Percentiles rank a stretch among this genome's conserved stretches.
Conservation (phyloP, 2,329 filamentous ascomycete genomes). For the Tolypocladium capitatum region DNA sequence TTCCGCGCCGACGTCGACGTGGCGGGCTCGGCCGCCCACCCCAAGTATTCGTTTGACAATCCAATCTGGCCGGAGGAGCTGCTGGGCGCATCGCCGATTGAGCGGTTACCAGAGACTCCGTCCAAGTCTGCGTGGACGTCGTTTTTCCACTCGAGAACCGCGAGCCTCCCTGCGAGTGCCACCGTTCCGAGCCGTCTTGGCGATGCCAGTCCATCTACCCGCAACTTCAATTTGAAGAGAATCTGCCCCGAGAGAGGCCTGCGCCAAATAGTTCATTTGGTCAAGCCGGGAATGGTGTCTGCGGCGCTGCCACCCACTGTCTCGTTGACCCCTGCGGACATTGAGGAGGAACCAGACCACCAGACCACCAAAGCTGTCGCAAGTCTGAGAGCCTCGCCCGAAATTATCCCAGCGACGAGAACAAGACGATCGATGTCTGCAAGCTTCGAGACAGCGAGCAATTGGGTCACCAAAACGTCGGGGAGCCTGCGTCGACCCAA, state of each 20-base stretch:
- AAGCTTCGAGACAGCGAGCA: constrained; percentile 43
- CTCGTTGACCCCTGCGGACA: constrained; percentile 11
- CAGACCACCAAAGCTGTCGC: constrained; percentile 4
- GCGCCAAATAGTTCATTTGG: constrained; percentile 17
- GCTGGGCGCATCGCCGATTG: constrained; percentile 13
- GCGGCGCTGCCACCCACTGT: constrained; percentile 9
- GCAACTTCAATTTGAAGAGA: constrained; percentile 12
- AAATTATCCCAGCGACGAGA: constrained; percentile 27
- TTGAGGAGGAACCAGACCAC: constrained; percentile 9
- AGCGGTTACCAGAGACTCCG: constrained; percentile 6
- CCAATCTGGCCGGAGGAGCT: constrained; percentile 16
- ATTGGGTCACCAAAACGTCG: constrained; percentile 40
- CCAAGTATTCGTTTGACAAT: constrained; percentile 23
- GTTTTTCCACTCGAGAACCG: constrained; percentile 36
- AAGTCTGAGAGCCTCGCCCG: constrained; percentile 12
- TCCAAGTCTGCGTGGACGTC: constrained; percentile 33
- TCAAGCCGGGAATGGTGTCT: constrained; percentile 24
- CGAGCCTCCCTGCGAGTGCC: constrained; percentile 10
- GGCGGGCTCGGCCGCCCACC: constrained; percentile 10
- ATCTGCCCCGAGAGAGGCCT: constrained; percentile 11
- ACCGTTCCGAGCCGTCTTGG: constrained; percentile 11
- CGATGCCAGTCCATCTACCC: constrained; percentile 14
- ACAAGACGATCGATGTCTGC: constrained; percentile 43
- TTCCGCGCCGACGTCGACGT: constrained; percentile 19
- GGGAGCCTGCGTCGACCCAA: constrained; percentile 45